phyloP scores from a whole-genome alignment of 1,284 basidiomycete species.

The Ceratobasidium sp. region DNA sequence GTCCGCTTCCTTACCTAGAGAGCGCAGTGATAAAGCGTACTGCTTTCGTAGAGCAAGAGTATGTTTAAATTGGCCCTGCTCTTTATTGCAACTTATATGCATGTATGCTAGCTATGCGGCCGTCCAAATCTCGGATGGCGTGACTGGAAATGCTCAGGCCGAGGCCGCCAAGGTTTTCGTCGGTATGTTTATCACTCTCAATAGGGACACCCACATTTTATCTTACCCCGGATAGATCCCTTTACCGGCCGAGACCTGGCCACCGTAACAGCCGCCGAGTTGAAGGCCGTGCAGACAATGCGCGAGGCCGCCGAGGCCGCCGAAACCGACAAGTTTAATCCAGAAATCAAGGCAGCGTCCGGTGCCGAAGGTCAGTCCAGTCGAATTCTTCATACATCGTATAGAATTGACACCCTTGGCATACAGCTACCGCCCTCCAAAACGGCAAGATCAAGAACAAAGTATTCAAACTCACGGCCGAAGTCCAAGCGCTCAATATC shows the following conservation, averaged over 20 bases:
- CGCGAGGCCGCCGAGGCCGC: conserved; percentile 56
- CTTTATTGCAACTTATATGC: too few relatives aligned
- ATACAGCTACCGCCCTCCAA: conserved; percentile 54
- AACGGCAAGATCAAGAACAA: conserved; percentile 62
- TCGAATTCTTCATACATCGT: too few relatives aligned
- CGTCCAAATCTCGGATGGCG: conserved; percentile 59
- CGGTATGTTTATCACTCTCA: conserved; percentile 20
- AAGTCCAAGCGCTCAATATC: conserved; percentile 54
- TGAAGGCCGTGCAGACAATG: conserved; percentile 55
- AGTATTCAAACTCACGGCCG: conserved; percentile 59
- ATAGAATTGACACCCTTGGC: too few relatives aligned
- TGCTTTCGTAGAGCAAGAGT: conserved; percentile 5
- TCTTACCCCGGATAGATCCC: conserved; percentile 46
- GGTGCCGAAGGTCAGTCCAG: conserved; percentile 52
- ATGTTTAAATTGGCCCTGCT: too few relatives aligned
- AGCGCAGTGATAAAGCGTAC: not conserved
- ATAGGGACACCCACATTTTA: not conserved
- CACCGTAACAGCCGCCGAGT: conserved; percentile 46
- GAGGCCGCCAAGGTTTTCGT: conserved; percentile 57
- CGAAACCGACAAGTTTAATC: conserved; percentile 57
- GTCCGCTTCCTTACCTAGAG: not conserved
- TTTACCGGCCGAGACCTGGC: conserved; percentile 53
- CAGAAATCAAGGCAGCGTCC: conserved; percentile 54
- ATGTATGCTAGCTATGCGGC: conserved; percentile 50
- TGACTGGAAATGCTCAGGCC: conserved; percentile 54